Conservation (phyloP, 306 rosid species). For the Cucumis sativus region Cucumber_9930_V3 NC_026655.2:8450001-8450500, state of each 20-base stretch:
- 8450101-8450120: not conserved
- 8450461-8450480: too few species aligned
- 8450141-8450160: not conserved
- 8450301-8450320: too few species aligned
- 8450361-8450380: too few species aligned
- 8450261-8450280: not conserved
- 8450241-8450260: not conserved
- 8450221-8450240: not conserved
- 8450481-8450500: too few species aligned
- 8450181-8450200: not conserved
- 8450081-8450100: not conserved
- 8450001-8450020: not conserved
- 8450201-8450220: not conserved
- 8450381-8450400: too few species aligned
- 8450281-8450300: too few species aligned
- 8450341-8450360: too few species aligned
- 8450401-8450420: too few species aligned
- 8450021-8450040: not conserved
- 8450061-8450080: not conserved
- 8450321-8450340: too few species aligned
- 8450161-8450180: conserved; percentile 5
- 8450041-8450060: not conserved
- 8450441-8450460: too few species aligned
- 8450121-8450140: not conserved
- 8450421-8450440: too few species aligned